A percentile compares a stretch with the other conserved stretches of the same genome.
Conservation (phyloP, 345 rosid genomes). For the Syzygium grande region DNA sequence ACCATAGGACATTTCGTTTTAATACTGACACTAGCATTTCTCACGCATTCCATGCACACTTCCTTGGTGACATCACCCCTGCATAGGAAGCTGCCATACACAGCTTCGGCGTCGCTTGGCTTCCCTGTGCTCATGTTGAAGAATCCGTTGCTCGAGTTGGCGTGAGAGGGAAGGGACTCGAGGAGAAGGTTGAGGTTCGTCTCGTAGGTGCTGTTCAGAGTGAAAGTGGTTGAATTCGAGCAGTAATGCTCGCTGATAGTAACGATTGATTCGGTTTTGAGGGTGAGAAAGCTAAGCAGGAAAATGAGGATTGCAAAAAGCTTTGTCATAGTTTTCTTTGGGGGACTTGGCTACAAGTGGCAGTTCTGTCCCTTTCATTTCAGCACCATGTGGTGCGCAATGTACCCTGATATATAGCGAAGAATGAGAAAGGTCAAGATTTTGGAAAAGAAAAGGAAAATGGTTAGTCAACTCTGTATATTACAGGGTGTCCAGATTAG, state of each 20-base stretch:
- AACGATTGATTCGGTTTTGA: neutral
- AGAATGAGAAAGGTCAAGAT: neutral
- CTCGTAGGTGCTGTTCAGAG: neutral
- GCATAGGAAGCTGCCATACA: neutral
- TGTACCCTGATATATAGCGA: neutral
- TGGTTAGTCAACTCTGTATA: neutral
- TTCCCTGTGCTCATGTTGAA: neutral
- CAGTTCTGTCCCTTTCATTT: neutral
- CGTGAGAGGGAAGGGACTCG: neutral
- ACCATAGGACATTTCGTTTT: conserved; percentile 14
- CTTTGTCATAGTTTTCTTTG: neutral
- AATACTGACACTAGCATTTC: neutral
- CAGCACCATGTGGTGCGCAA: neutral
- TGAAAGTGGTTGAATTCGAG: neutral
- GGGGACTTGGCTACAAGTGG: neutral
- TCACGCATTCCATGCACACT: neutral
- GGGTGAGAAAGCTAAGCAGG: neutral
- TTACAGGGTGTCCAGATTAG: too few species aligned
- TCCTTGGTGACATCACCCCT: neutral
- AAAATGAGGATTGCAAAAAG: neutral
- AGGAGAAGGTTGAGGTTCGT: neutral
- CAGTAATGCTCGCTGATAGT: neutral
- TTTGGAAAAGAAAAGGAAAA: neutral
- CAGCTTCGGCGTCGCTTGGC: neutral
- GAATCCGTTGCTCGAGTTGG: neutral